Evolutionary conservation across 2,329 filamentous ascomycete genomes (phyloP).

Genomic region (Colletotrichum cereale): DNA sequence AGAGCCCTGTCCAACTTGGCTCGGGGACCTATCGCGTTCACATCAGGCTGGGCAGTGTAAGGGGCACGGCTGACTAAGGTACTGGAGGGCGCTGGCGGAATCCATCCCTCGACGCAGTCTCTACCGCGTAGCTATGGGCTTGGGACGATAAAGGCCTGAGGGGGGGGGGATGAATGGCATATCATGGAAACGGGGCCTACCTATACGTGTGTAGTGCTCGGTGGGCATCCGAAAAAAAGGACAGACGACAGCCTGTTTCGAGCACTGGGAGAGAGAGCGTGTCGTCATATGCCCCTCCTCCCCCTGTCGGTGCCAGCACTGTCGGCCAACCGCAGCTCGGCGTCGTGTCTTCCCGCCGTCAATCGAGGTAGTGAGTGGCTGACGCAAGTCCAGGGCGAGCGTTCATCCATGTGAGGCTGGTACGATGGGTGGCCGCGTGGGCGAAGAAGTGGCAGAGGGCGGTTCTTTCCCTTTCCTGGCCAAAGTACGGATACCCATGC

Average conservation of each 20-base stretch:
- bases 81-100: neutral
- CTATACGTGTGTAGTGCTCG: too few relatives aligned
- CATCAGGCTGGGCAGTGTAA: neutral
- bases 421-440: neutral
- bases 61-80: neutral
- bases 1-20: neutral
- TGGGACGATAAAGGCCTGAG: neutral
- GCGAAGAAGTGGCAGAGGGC: neutral
- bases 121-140: neutral
- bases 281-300: conserved; percentile 25
- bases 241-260: conserved; percentile 19
- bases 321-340: conserved; percentile 2
- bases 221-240: neutral
- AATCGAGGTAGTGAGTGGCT: conserved; percentile 9
- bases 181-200: neutral
- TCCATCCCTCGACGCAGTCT: neutral
- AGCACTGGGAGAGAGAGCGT: neutral
- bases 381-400: neutral
- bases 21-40: neutral
- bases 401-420: neutral
- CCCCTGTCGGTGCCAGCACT: conserved; percentile 4
- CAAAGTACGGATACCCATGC: too few relatives aligned
- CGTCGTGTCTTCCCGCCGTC: conserved; percentile 2
- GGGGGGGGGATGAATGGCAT: neutral
- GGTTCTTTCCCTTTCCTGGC: neutral